Evolutionary conservation across 2,329 filamentous ascomycete genomes (phyloP).

Genomic region (Trichoderma semiorbis): DNA sequence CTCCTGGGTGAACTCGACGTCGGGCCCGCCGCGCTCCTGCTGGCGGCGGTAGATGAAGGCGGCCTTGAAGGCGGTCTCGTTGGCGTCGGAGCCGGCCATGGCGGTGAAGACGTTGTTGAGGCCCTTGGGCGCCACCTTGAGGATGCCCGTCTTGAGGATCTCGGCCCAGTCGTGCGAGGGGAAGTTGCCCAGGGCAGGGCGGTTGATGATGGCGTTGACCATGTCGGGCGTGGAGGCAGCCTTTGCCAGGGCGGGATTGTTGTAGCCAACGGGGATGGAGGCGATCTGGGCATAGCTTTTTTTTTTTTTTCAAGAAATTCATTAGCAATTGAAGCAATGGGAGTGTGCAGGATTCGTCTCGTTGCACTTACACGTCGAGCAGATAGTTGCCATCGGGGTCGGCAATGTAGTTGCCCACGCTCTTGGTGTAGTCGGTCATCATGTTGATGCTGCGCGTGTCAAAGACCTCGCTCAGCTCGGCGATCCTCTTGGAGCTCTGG

Average conservation of each 20-base stretch:
- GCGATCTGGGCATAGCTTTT: constrained; percentile 82
- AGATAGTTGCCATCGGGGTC: constrained; percentile 69
- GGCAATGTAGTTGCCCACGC: constrained; percentile 75
- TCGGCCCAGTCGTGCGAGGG: constrained; percentile 79
- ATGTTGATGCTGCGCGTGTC: constrained; percentile 85
- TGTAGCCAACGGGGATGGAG: constrained; percentile 89
- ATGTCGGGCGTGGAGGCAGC: constrained; percentile 74
- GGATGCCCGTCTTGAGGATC: constrained; percentile 73
- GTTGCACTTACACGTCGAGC: constrained; percentile 61
- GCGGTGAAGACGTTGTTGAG: constrained; percentile 87
- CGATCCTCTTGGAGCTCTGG: constrained; percentile 63
- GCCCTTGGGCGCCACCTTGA: constrained; percentile 78
- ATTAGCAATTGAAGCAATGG: not conserved
- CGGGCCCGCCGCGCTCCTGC: constrained; percentile 71
- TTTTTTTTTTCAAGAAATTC: constrained; percentile 29
- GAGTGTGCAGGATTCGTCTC: too few species aligned
- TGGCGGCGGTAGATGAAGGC: constrained; percentile 91
- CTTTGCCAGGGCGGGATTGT: constrained; percentile 72
- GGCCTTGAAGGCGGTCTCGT: constrained; percentile 92
- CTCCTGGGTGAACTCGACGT: constrained; percentile 74
- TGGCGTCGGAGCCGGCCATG: constrained; percentile 85
- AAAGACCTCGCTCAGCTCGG: constrained; percentile 73
- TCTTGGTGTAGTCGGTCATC: constrained; percentile 71
- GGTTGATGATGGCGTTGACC: constrained; percentile 77
- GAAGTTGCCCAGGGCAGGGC: constrained; percentile 87